Evolutionary conservation across 805 yeast species (phyloP), one percentile per base, ranked within the genome.

Genomic region (Barnettozyma sucrosica): DNA sequence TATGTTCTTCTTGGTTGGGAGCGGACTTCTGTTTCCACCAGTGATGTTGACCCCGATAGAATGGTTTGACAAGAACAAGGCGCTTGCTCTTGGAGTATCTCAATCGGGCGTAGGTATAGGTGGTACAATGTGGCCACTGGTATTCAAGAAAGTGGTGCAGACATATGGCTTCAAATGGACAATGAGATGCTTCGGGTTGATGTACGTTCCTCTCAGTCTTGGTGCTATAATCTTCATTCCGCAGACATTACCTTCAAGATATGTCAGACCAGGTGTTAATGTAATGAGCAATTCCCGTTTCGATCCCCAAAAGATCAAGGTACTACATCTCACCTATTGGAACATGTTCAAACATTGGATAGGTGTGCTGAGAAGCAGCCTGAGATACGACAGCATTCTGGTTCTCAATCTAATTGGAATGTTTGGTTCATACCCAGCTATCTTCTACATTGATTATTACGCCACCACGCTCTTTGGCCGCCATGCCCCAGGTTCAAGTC

Each of bases 41-140:
- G 79, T 77, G 7, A 65, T 81, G 33, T 73, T 80, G 8, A 63
- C 83, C 7, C 59, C 85, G 19, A 86, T 88, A 0, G 89, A 82
- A 47, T 84, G 86, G 83, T 85, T 85, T 63, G 66, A 76, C 39
- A 79, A 74, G 52, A 80, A 69, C 50, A 70, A 89, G 55, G 81
- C 83, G 1, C 62, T 70, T 16, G 78, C 80, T 1, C 58, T 72
- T 53, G 81, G 82, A 10, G 60, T 74, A 20, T 66, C 74, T 3
- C 59, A 70, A 21, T 61, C 72, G 24, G 81, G 81, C 19, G 77
- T 79, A 5, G 81, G 81, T 40, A 55, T 76, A 2, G 79, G 81
- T 32, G 82, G 81, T 51, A 66, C 74, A 7, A 56, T 67, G 2
- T 71, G 59, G 61, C 59, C 59, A 6, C 44, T 57, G 14, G 48